Percentiles rank a stretch among this genome's conserved stretches.
Conservation (phyloP, 2,329 filamentous ascomycete species). For the Paecilomyces dactylethromorphus region DNA sequence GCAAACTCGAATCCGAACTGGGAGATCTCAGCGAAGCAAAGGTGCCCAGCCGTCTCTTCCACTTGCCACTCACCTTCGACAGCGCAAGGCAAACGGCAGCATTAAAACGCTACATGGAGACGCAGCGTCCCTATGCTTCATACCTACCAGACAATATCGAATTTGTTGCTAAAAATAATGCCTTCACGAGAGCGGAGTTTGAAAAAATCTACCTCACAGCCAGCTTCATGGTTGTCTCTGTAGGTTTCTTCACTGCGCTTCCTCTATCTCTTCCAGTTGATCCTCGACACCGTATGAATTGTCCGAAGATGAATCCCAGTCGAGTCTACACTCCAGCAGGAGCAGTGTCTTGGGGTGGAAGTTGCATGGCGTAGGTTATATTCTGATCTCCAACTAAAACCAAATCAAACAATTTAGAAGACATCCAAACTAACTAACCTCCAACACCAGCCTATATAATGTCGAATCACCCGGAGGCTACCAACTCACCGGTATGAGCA, state of each 20-base stretch:
- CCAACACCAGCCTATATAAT: conserved; percentile 40
- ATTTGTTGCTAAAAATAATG: conserved; percentile 52
- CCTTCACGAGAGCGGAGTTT: conserved; percentile 42
- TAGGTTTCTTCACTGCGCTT: conserved; percentile 51
- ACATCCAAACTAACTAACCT: neutral
- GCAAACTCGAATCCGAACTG: conserved; percentile 30
- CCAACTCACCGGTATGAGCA: conserved; percentile 48
- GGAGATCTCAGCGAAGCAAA: conserved; percentile 34
- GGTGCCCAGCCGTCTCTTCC: conserved; percentile 40
- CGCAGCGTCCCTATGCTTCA: conserved; percentile 54
- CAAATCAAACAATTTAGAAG: too few relatives aligned
- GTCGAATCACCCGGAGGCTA: conserved; percentile 54
- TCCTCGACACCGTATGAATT: conserved; percentile 47
- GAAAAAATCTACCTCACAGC: conserved; percentile 46
- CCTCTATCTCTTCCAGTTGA: conserved; percentile 49
- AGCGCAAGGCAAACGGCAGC: conserved; percentile 40
- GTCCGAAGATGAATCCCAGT: conserved; percentile 52
- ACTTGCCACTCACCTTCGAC: conserved; percentile 40
- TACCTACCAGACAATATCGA: conserved; percentile 58
- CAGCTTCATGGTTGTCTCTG: conserved; percentile 46
- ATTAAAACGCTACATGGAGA: conserved; percentile 55
- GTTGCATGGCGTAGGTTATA: conserved; percentile 37
- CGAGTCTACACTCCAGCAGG: conserved; percentile 53
- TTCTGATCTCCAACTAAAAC: neutral
- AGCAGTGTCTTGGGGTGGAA: conserved; percentile 50